A percentile compares a stretch with the other conserved stretches of the same genome.
Conservation (phyloP, 2,329 filamentous ascomycete species). For the Sphaceloma murrayae region DNA sequence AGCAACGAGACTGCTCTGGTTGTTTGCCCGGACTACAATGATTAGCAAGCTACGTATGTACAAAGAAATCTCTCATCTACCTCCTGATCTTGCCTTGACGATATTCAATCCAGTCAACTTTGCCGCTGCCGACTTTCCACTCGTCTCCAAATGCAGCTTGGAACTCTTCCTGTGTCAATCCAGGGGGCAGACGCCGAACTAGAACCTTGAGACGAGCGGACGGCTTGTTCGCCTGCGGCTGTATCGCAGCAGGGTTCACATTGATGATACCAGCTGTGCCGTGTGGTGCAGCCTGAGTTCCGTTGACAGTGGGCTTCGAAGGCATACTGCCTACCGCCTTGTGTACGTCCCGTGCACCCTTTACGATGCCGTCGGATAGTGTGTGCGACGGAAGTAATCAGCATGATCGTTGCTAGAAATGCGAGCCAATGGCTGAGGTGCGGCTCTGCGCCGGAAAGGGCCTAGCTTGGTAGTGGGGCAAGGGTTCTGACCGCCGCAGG, state of each 20-base stretch:
- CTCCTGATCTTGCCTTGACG: conserved; percentile 68
- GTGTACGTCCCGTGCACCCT: not conserved
- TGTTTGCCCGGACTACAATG: conserved; percentile 64
- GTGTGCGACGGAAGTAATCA: too few relatives aligned
- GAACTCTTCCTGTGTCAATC: conserved; percentile 72
- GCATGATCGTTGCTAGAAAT: not conserved
- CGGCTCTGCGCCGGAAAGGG: not conserved
- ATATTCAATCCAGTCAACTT: conserved; percentile 75
- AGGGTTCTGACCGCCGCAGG: not conserved
- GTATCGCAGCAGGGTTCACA: conserved; percentile 27
- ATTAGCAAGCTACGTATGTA: conserved; percentile 9
- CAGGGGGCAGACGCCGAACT: conserved; percentile 75
- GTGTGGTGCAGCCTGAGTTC: conserved; percentile 20
- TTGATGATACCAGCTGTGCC: conserved; percentile 22
- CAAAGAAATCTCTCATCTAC: conserved; percentile 25
- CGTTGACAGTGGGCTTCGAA: conserved; percentile 2
- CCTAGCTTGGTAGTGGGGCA: not conserved
- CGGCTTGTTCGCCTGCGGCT: conserved; percentile 29
- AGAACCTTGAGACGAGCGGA: conserved; percentile 68
- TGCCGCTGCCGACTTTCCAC: conserved; percentile 73
- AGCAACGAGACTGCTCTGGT: conserved; percentile 69
- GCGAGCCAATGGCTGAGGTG: not conserved
- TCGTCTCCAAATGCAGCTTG: conserved; percentile 60
- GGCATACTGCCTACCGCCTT: not conserved
- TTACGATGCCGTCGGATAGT: too few relatives aligned